Evolutionary conservation across 345 rosid genomes (phyloP).

Genomic region (Bruguiera sexangula): DNA sequence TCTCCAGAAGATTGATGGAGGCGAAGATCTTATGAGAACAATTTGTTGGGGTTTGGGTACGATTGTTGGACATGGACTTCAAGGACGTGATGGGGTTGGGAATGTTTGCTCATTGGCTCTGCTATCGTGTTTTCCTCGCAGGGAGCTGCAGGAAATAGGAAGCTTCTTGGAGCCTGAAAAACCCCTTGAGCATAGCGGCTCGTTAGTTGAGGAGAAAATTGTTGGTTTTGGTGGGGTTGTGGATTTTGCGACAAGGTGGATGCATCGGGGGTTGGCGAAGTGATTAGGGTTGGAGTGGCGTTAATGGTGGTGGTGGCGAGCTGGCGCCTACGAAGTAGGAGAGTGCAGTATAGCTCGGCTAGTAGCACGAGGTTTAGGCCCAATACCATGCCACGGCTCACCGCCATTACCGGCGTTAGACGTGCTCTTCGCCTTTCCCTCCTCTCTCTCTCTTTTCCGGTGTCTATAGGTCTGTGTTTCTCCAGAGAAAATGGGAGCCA

Average conservation of each 20-base stretch:
- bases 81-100: conserved; percentile 20
- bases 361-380: conserved; percentile 53
- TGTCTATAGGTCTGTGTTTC: too few relatives aligned
- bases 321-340: conserved; percentile 50
- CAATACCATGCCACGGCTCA: conserved; percentile 63
- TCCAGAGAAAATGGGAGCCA: conserved; percentile 32
- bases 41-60: conserved; percentile 28
- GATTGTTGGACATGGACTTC: conserved; percentile 25
- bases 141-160: conserved; percentile 41
- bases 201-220: conserved; percentile 31
- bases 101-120: conserved; percentile 10
- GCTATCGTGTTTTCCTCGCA: conserved; percentile 11
- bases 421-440: conserved; percentile 46
- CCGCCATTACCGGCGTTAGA: conserved; percentile 73
- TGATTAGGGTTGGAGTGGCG: neutral
- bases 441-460: neutral
- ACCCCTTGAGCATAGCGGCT: conserved; percentile 61
- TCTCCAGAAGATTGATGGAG: conserved; percentile 28
- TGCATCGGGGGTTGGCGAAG: conserved; percentile 12
- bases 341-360: conserved; percentile 76
- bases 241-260: conserved; percentile 21
- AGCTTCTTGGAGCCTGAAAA: conserved; percentile 56
- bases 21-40: conserved; percentile 32
- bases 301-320: conserved; percentile 21
- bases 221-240: conserved; percentile 15